These are phyloP conservation scores for Zalerion maritima DNA, from an alignment of 495 filamentous ascomycete species.

Conservation along the genomic window DNA sequence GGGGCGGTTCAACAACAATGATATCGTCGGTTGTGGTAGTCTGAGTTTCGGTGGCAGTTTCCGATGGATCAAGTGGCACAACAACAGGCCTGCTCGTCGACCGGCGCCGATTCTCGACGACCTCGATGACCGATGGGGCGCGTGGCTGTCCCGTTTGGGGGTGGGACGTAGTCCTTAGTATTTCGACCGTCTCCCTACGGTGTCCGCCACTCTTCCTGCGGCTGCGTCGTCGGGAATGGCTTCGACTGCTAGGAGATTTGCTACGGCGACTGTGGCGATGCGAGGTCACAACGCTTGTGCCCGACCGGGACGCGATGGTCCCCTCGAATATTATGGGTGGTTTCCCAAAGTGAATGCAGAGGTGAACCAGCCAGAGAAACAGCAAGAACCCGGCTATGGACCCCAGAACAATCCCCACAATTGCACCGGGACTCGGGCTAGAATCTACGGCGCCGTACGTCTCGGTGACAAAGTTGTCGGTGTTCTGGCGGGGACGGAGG, in stretches of 20 bases:
- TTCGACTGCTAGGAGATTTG: too few relatives aligned
- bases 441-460: conserved; percentile 47
- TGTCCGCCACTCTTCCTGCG: conserved; percentile 4
- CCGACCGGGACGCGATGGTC: conserved; percentile 18
- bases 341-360: conserved; percentile 40
- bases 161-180: conserved; percentile 14
- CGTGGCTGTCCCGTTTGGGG: conserved; percentile 4
- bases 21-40: conserved; percentile 24
- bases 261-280: conserved; percentile 17
- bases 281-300: conserved; percentile 5
- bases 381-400: conserved; percentile 71
- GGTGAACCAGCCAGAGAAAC: conserved; percentile 60
- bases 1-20: conserved; percentile 31
- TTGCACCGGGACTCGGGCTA: conserved; percentile 50
- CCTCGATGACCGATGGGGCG: conserved; percentile 13
- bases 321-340: conserved; percentile 8
- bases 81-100: conserved; percentile 7
- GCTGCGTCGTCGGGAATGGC: conserved; percentile 11
- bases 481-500: not conserved
- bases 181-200: conserved; percentile 21
- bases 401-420: conserved; percentile 77
- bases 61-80: conserved; percentile 8
- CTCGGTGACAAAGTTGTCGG: conserved; percentile 40
- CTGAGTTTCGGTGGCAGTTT: conserved; percentile 2
- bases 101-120: conserved; percentile 18